Base-by-base conservation (phyloP, 768 basidiomycete genomes). In the Amanita pseudoporphyria region DNA sequence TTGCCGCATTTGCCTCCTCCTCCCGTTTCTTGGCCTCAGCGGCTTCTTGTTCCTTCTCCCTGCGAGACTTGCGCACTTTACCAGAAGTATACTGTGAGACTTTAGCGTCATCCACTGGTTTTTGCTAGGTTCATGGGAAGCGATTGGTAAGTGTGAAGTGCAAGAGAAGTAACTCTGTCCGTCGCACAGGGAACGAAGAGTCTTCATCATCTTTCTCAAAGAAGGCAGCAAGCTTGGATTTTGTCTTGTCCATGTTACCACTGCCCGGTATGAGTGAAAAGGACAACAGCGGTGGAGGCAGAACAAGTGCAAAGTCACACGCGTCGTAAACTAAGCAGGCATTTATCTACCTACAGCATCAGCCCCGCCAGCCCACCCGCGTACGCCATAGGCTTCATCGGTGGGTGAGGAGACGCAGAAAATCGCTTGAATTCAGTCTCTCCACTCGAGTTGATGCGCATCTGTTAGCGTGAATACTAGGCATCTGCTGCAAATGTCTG, bases 361-460 rank as follows among this genome's bases (percentile, higher is more conserved):
- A 90, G 64, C 56, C 66, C 80, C 13, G 77, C 73, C 48, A 90
- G 63, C 7, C 84, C 82, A 18, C 79, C 76, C 1, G 82, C 74
- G 56, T 91, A 95, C 2, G 92, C 92, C 93, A 96, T 96, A 9
- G 93, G 93, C 61, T 82, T 87, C 72, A 94, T 71, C 24, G 88
- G 82, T 19, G 93, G 93, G 69, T 96, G 93, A 30, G 84, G 81
- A 42, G 77, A 79, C 9, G 92, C 90, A 12, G 87, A 86, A 63
- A 93, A 97, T 58, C 87, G 85, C 49, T 74, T 71, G 64, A 91
- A 93, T 47, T 82, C 63, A 54, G 81, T 73, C 39, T 79, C 73
- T 9, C 93, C 94, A 24, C 74, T 67, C 28, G 82, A 76, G 62
- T 93, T 83, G 55, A 96, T 85, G 32, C 87, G 85, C 56, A 93